Base-by-base conservation (phyloP, 345 rosid species). In the Eucalyptus paniculata region DNA sequence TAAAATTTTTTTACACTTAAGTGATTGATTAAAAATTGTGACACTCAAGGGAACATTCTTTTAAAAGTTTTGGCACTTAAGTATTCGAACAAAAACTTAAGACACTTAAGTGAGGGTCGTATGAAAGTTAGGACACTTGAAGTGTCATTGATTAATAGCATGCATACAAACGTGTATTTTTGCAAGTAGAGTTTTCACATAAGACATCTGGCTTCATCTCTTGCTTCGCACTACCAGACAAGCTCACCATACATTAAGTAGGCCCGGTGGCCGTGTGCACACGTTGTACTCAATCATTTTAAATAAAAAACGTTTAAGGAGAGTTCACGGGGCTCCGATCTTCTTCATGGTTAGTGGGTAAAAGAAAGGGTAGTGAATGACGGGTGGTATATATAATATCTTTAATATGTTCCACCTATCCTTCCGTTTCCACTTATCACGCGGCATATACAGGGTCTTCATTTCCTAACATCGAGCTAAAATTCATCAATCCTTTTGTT, bases 81-180 rank as follows among this genome's bases (percentile, higher is more conserved):
- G 28, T 56, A 4, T 5, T 56, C 1, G 62, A 56, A 56, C 28
- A 56, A 56, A 56, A 56, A 56, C 3, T 56, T 24, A 56, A 21
- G 4, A 5, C 0, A 56, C 1, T 56, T 4, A 24, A 56, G 62
- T 56, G 0, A 56, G 1, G 0, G 3, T 9, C 3, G 1, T 24
- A 24, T 56, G 1, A 24, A 56, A 56, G 6, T 24, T 24, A 56
- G 4, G 30, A 56, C 3, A 56, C 30, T 9, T 24, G 3, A 0
- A 56, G 3, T 10, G 0, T 56, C 13, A 4, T 56, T 18, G 1
- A 69, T 69, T 32, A 69, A 69, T 69, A 1, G 21, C 40, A 65
- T 9, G 13, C 13, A 1, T 69, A 11, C 12, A 17, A 1, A 65
- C 5, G 2, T n/a, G 18, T 65, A 34, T 17, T 32, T 69, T 17